A percentile compares a stretch with the other conserved stretches of the same genome.
phyloP scores from a whole-genome alignment of 1,284 basidiomycete species.

The Volvariella surrecta region DNA sequence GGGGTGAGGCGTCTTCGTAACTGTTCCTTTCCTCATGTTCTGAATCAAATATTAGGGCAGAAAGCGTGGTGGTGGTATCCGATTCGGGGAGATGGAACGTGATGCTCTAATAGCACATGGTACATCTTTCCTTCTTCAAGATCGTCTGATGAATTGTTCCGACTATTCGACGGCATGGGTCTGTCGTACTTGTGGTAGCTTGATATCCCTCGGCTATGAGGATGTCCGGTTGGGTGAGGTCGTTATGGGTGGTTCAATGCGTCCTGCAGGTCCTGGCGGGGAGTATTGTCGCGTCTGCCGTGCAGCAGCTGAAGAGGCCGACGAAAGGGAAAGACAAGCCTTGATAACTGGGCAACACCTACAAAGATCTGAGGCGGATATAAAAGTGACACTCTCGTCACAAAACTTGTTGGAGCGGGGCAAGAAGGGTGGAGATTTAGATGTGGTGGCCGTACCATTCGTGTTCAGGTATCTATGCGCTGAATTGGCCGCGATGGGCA shows the following conservation, averaged over 20 bases:
- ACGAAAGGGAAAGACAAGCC: constrained; percentile 44
- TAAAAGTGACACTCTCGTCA: constrained; percentile 56
- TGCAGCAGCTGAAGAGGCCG: constrained; percentile 55
- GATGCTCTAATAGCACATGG: constrained; percentile 98
- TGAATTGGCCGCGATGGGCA: constrained; percentile 81
- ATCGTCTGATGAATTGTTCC: constrained; percentile 99
- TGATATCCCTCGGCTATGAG: constrained; percentile 94
- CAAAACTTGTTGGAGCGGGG: constrained; percentile 53
- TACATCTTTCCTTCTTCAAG: constrained; percentile 95
- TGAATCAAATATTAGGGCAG: constrained; percentile 58
- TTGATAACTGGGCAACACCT: constrained; percentile 40
- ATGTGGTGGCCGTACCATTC: constrained; percentile 93
- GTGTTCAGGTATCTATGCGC: constrained; percentile 89
- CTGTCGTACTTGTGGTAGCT: constrained; percentile 90
- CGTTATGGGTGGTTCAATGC: constrained; percentile 39
- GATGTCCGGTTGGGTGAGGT: constrained; percentile 67
- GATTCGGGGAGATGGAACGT: constrained; percentile 99
- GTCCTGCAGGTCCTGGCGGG: constrained; percentile 60
- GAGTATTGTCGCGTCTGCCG: constrained; percentile 93
- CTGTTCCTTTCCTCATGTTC: constrained; percentile 1
- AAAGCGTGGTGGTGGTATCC: constrained; percentile 97
- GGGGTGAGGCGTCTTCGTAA: constrained; percentile 53
- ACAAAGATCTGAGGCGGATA: constrained; percentile 33
- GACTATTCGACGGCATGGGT: constrained; percentile 99
- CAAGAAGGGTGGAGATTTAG: constrained; percentile 72